Evolutionary conservation across 2,329 filamentous ascomycete genomes (phyloP), one percentile per base, ranked within the genome.

Genomic region (Calonectria pauciramosa): DNA sequence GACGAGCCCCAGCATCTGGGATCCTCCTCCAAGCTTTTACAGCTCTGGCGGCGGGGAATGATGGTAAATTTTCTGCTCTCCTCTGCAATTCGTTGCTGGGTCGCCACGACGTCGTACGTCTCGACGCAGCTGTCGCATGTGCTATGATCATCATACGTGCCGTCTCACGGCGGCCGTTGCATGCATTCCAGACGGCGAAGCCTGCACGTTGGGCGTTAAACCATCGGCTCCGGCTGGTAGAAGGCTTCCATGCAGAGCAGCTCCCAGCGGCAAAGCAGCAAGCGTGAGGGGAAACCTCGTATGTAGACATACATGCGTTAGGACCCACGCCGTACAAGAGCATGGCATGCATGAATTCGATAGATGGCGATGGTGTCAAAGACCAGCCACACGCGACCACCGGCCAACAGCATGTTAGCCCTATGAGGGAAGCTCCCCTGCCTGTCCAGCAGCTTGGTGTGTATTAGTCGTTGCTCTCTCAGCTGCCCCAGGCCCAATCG

Each of bases 1-100:
- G 71, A 52, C 26, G 32, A n/a, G 44, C 44, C 38, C 67, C 67
- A 70, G 71, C 60, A 63, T 73, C 51, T 63, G 67, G 60, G 71
- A 70, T 73, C 71, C 51, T 73, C 30, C 41, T 44, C 26, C 47
- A 8, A 18, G 28, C 67, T 36, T 51, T 36, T 30, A 59, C 64
- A 51, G 30, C 68, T 51, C 34, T 41, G 56, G 34, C 49, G 34
- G 56, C 68, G 63, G 70, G 70, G 54, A 49, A 63, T 68, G 23
- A 28, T 41, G n/a, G 10, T 23, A 49, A 36, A 41, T 51, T 44
- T 68, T 67, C 11, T 47, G 44, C 9, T 47, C 28, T 14, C 38
- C 14, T 63, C 7, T 63, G 51, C 32, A 14, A 60, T 54, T 52
- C 51, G 65, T 68, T 68, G 30, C 65, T 63, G 54, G 54, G 44